phyloP scores from a whole-genome alignment of 768 basidiomycete species.

The Rhodotorula toruloides region DNA sequence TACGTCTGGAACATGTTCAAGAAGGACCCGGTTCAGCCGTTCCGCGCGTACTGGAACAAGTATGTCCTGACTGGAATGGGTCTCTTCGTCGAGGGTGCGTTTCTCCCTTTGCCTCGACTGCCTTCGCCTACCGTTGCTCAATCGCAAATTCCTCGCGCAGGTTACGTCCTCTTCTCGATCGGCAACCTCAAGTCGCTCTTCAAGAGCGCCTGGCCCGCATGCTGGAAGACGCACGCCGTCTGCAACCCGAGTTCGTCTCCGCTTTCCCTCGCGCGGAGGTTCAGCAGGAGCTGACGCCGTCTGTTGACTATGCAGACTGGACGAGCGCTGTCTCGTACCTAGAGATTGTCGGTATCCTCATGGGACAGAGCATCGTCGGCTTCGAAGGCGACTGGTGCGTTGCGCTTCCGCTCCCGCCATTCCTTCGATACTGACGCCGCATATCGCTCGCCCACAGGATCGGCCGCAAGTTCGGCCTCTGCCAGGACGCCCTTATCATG shows the following conservation, averaged over 20 bases:
- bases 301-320: too few relatives aligned
- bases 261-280: too few relatives aligned
- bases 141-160: constrained; percentile 39
- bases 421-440: too few relatives aligned
- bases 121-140: too few relatives aligned
- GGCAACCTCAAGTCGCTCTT: constrained; percentile 48
- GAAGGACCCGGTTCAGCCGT: constrained; percentile 45
- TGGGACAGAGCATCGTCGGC: constrained; percentile 38
- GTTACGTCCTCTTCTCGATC: constrained; percentile 50
- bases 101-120: fast-evolving
- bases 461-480: constrained; percentile 44
- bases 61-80: constrained; percentile 49
- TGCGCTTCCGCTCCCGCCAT: too few relatives aligned
- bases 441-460: too few relatives aligned
- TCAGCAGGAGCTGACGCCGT: too few relatives aligned
- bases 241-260: constrained; percentile 41
- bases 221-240: constrained; percentile 44
- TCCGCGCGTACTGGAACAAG: constrained; percentile 45
- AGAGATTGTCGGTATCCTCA: constrained; percentile 49
- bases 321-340: constrained; percentile 47
- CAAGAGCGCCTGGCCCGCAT: constrained; percentile 46
- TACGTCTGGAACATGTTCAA: constrained; percentile 47
- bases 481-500: constrained; percentile 49
- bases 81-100: constrained; percentile 33
- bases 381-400: constrained; percentile 47